Conservation (phyloP, 108 stramenopile species). For the Fistulifera solaris region DNA sequence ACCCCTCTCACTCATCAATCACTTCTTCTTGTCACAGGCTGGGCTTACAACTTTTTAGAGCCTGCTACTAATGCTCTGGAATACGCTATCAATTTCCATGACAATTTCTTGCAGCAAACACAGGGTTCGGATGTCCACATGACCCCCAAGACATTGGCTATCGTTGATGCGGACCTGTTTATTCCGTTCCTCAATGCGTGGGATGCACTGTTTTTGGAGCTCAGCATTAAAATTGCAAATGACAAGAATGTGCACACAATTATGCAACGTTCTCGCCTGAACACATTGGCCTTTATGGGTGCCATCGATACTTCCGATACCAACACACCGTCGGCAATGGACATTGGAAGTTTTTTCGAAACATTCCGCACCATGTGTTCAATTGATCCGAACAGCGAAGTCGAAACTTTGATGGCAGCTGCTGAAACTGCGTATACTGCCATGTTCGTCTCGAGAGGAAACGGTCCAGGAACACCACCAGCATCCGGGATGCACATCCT, state of each 20-base stretch:
- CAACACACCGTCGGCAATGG: constrained; percentile 1
- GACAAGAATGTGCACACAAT: constrained; percentile 9
- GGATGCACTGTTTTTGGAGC: constrained; percentile 2
- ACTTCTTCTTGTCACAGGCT: constrained; percentile 20
- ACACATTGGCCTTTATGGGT: constrained; percentile 10
- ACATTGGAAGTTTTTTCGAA: constrained; percentile 10
- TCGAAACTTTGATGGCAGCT: neutral
- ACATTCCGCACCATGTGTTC: constrained; percentile 1
- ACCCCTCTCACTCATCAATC: constrained; percentile 8
- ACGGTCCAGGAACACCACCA: constrained; percentile 12
- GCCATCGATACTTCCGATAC: constrained; percentile 8
- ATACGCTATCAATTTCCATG: constrained; percentile 13
- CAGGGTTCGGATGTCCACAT: constrained; percentile 5
- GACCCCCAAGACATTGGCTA: constrained; percentile 22
- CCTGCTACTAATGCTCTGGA: constrained; percentile 8
- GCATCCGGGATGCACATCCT: constrained; percentile 13
- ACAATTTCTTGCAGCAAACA: constrained; percentile 8
- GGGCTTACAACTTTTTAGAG: constrained; percentile 12
- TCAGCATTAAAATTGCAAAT: neutral
- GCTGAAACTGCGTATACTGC: constrained; percentile 6
- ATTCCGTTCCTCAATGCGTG: constrained; percentile 7
- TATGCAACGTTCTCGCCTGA: constrained; percentile 8
- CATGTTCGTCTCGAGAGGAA: constrained; percentile 7
- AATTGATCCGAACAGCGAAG: neutral
- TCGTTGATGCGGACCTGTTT: constrained; percentile 11